Base-by-base conservation (phyloP, 2,329 filamentous ascomycete genomes). In the Parastagonospora nodorum region DNA sequence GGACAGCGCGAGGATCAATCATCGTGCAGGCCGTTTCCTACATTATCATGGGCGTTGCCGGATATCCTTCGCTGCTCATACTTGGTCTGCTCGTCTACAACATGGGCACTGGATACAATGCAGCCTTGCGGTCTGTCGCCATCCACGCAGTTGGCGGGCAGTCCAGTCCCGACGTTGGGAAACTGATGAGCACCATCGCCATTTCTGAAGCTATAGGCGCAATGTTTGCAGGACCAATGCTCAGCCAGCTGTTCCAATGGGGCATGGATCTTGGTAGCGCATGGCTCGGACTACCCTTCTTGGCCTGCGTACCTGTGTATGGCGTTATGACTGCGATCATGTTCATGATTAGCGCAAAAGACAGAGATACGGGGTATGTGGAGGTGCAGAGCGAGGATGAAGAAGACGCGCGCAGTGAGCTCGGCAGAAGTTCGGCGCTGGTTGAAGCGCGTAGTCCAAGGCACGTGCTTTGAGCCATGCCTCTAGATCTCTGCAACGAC, bases 171-270 rank as follows among this genome's bases (percentile, higher is more conserved):
- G 55, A 81, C 45, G 76, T 78, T 3, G 79, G 78, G 5, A 73
- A 78, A 9, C 59, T 82, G 11, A 81, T 80, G 59, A 78, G 78
- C 4, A 73, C 80, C 1, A 75, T 82, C 49, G 77, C 78, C 28
- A 76, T 81, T 15, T 64, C 80, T 4, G 77, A 81, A 53, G 74
- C 75, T 12, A 60, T 80, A 8, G 79, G 80, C 6, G 71, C 74
- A 19, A 74, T 82, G 51, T 60, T 80, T 29, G 78, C 78, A 4
- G 79, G 78, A 19, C 72, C 80, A 4, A 58, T 77, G 4, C 71
- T 81, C 35, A 78, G 78, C 2, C 65, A 69, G 8, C 63, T 78
- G 11, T 81, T 82, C 51, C 73, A 78, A 29, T 64, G 76, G 48
- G 80, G 79, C 0, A 69, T 82, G 48, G 69, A 76, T 9, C 48